These are phyloP conservation scores for Talaromyces sp. DNA, from an alignment of 2,329 filamentous ascomycete genomes.

Conservation along the genomic window DNA sequence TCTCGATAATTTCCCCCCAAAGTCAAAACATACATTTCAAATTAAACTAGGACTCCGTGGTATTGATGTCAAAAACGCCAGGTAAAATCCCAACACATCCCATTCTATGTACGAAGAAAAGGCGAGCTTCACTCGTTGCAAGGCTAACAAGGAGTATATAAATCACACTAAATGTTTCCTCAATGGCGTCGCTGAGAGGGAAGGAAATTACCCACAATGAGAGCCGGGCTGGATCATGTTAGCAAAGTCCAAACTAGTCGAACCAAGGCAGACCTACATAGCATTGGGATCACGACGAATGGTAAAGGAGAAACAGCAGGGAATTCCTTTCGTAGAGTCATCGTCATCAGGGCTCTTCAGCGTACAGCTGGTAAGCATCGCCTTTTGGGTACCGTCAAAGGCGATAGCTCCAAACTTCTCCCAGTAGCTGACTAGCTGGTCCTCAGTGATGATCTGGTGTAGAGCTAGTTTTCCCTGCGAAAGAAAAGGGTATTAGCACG, in stretches of 20 bases:
- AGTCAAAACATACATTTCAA: background rate
- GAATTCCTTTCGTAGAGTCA: conserved; percentile 66
- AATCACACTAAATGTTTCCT: background rate
- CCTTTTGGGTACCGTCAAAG: conserved; percentile 90
- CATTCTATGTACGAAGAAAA: background rate
- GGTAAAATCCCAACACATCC: background rate
- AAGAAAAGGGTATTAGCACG: background rate
- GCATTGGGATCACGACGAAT: conserved; percentile 93
- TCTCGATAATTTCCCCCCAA: background rate
- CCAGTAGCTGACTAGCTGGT: conserved; percentile 95
- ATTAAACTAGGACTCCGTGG: background rate
- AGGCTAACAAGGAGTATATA: background rate
- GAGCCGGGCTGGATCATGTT: conserved; percentile 61
- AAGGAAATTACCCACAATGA: conserved; percentile 96
- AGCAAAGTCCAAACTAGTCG: conserved; percentile 20
- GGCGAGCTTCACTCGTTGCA: background rate
- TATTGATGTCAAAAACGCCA: background rate
- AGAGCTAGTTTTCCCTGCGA: conserved; percentile 85
- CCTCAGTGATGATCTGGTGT: conserved; percentile 92
- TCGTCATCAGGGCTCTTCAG: conserved; percentile 73
- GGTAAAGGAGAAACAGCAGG: conserved; percentile 97
- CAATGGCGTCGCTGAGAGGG: conserved; percentile 65
- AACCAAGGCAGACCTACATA: conserved; percentile 61
- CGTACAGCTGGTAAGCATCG: conserved; percentile 87
- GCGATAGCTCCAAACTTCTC: conserved; percentile 98